phyloP scores from a whole-genome alignment of 2,329 filamentous ascomycete species.

The Ascochyta koolunga region DNA sequence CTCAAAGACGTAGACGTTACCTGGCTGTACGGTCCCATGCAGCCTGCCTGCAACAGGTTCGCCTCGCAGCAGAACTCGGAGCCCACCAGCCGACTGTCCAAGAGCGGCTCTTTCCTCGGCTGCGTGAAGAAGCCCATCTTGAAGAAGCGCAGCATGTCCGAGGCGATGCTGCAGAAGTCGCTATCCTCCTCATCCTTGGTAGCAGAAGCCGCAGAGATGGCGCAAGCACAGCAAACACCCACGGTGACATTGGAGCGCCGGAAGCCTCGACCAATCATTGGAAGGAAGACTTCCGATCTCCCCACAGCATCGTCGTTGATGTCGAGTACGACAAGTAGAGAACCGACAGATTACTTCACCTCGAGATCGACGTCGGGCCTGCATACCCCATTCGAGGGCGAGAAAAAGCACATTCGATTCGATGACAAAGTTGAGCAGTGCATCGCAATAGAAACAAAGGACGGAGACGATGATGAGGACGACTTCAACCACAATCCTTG shows the following conservation, averaged over 20 bases:
- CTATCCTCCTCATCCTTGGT: conserved; percentile 86
- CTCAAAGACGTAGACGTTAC: conserved; percentile 97
- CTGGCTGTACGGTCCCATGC: conserved; percentile 93
- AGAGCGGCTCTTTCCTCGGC: conserved; percentile 69
- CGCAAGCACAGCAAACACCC: conserved; percentile 80
- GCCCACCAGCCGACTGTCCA: conserved; percentile 62
- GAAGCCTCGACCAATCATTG: conserved; percentile 62
- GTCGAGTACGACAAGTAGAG: conserved; percentile 65
- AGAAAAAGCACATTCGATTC: conserved; percentile 90
- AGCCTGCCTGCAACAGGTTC: conserved; percentile 68
- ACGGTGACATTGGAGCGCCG: conserved; percentile 51
- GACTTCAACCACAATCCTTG: conserved; percentile 51
- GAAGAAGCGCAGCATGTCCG: conserved; percentile 96
- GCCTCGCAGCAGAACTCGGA: conserved; percentile 57
- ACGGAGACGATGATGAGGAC: conserved; percentile 70
- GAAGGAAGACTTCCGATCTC: conserved; percentile 72
- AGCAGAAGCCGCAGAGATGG: conserved; percentile 84
- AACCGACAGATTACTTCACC: conserved; percentile 68
- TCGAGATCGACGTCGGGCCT: conserved; percentile 74
- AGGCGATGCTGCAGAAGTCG: conserved; percentile 90
- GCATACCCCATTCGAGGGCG: conserved; percentile 66
- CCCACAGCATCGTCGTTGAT: conserved; percentile 66
- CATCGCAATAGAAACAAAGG: conserved; percentile 88
- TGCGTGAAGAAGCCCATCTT: conserved; percentile 83
- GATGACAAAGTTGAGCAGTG: conserved; percentile 96